phyloP scores from a whole-genome alignment of 2,329 filamentous ascomycete species.

The Knoxdaviesia capensis region DNA sequence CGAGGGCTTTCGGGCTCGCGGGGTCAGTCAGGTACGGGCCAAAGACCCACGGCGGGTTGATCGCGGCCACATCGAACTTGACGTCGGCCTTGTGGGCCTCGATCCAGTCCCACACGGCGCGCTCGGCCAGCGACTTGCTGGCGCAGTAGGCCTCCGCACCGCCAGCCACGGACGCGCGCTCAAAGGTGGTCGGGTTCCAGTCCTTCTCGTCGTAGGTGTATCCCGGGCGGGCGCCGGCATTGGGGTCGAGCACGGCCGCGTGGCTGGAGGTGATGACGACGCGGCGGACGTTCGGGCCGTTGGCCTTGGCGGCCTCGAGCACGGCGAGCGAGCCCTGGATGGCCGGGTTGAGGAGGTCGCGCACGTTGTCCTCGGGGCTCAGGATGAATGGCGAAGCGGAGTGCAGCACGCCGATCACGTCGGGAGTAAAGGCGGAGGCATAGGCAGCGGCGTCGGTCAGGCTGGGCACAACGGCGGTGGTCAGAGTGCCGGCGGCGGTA shows the following conservation, averaged over 20 bases:
- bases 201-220: slow-evolving; percentile 32
- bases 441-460: too few relatives aligned
- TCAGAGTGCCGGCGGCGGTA: too few relatives aligned
- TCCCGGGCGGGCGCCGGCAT: slow-evolving; percentile 23
- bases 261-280: slow-evolving; percentile 46
- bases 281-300: slow-evolving; percentile 9
- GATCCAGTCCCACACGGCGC: slow-evolving; percentile 15
- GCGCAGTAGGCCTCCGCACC: slow-evolving; percentile 11
- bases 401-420: too few relatives aligned
- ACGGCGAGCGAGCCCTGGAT: slow-evolving; percentile 23
- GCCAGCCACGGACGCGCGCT: slow-evolving; percentile 17
- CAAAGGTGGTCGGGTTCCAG: slow-evolving; percentile 34
- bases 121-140: slow-evolving; percentile 16
- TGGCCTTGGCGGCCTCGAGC: slow-evolving; percentile 13
- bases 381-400: slow-evolving; percentile 18
- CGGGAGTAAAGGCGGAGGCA: too few relatives aligned
- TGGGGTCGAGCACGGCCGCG: slow-evolving; percentile 37
- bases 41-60: slow-evolving; percentile 24
- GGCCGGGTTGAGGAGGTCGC: slow-evolving; percentile 22
- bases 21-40: slow-evolving; percentile 22
- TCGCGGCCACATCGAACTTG: slow-evolving; percentile 20
- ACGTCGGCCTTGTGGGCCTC: slow-evolving; percentile 11
- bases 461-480: too few relatives aligned
- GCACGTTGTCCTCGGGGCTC: slow-evolving; percentile 20
- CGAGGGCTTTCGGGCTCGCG: slow-evolving; percentile 13